A percentile compares a stretch with the other conserved stretches of the same genome.
Evolutionary conservation across 129 eudicot genomes (phyloP).

Genomic region (Pulicaria dysenterica): DNA sequence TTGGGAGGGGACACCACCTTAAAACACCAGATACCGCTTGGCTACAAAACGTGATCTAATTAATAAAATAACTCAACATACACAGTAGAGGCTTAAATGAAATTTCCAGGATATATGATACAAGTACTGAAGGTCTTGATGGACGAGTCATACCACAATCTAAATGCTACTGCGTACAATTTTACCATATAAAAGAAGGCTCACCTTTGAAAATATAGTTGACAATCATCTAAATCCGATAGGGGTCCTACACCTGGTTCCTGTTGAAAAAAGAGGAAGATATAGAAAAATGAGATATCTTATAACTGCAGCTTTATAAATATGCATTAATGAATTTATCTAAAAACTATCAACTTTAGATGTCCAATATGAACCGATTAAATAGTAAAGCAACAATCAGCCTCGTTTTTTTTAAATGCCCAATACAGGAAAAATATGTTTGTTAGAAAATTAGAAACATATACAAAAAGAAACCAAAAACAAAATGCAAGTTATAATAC

Average conservation of each 20-base stretch:
- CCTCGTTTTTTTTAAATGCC: not conserved
- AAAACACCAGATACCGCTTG: no score
- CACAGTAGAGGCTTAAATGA: constrained; percentile 5
- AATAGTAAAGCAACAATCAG: constrained; percentile 7
- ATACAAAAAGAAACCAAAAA: constrained; percentile 1
- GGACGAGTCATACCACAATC: not conserved
- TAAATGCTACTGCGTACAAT: constrained; percentile 7
- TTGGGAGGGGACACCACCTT: no score
- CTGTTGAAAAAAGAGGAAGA: constrained; percentile 38
- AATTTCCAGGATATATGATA: constrained; percentile 3
- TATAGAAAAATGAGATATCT: not conserved
- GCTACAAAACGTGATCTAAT: no score
- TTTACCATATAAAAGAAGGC: constrained; percentile 22
- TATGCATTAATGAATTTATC: not conserved
- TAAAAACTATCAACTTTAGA: not conserved
- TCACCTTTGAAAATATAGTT: constrained; percentile 87
- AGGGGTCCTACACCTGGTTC: constrained; percentile 71
- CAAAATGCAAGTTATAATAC: not conserved
- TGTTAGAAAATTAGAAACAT: no score
- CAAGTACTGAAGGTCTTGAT: not conserved
- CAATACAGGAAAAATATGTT: no score
- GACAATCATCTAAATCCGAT: constrained; percentile 86
- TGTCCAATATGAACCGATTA: constrained; percentile 1
- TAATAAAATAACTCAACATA: not conserved
- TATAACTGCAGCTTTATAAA: constrained; percentile 9